These are phyloP conservation scores for Echites panduratus DNA, from an alignment of 257 asterid genomes.

Conservation along the genomic window DNA sequence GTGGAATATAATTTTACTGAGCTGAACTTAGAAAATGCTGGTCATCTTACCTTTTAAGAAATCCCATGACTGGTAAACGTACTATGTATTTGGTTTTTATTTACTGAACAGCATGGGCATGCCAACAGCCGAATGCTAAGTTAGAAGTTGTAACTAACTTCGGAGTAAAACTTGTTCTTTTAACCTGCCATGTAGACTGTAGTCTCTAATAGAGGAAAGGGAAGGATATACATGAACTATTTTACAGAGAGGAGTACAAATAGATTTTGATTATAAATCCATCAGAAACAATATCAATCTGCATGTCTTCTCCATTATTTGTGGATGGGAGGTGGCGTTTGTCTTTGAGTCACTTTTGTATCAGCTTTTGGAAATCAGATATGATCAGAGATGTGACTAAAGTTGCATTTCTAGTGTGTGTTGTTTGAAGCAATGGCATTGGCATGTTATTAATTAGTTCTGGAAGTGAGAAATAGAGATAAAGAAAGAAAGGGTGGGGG, in stretches of 20 bases:
- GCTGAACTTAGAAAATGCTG: background rate
- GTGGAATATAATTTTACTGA: background rate
- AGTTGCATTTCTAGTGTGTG: background rate
- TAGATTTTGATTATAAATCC: background rate
- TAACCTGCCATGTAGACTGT: too few species aligned
- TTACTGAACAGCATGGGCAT: background rate
- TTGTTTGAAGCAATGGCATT: background rate
- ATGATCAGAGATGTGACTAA: too few species aligned
- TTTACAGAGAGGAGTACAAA: background rate
- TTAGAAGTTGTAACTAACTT: too few species aligned
- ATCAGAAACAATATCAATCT: background rate
- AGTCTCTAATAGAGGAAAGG: background rate
- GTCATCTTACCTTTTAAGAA: background rate
- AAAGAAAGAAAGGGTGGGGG: too few species aligned
- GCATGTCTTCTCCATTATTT: background rate
- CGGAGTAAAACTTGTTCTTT: background rate
- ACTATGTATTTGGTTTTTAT: background rate
- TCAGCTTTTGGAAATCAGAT: too few species aligned
- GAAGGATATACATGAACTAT: background rate
- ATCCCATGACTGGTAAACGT: too few species aligned
- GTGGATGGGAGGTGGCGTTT: too few species aligned
- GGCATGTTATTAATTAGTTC: background rate
- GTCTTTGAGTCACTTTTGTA: too few species aligned
- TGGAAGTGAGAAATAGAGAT: background rate
- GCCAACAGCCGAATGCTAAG: background rate